Conservation (phyloP, 768 basidiomycete species). For the Sistotremastrum suecicum region DNA sequence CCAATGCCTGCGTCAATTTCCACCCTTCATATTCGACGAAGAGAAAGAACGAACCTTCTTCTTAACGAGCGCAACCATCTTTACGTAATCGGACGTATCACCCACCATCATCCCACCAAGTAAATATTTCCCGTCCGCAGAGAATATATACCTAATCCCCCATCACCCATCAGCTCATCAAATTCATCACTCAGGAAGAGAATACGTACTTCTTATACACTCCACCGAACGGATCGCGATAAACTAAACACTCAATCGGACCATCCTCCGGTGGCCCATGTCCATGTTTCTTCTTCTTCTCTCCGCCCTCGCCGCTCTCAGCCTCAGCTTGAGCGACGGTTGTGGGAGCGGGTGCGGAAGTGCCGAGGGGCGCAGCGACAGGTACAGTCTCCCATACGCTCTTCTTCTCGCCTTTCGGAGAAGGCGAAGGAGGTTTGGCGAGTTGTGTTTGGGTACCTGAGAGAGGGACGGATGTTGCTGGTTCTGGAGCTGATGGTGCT, state of each 20-base stretch:
- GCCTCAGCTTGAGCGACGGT: too few species aligned
- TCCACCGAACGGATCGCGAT: constrained; percentile 56
- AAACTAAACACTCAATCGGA: constrained; percentile 45
- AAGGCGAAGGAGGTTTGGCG: too few species aligned
- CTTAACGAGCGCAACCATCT: constrained; percentile 55
- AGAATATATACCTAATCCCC: constrained; percentile 42
- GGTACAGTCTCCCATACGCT: too few species aligned
- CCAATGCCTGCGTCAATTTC: not conserved
- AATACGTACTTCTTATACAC: constrained; percentile 58
- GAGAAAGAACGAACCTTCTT: constrained; percentile 34
- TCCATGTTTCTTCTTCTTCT: constrained; percentile 13
- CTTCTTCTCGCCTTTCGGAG: too few species aligned
- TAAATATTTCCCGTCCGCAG: constrained; percentile 53
- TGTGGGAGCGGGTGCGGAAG: not conserved
- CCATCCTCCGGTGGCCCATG: constrained; percentile 17
- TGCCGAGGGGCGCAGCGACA: not conserved
- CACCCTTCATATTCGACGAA: not conserved
- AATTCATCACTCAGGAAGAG: too few species aligned
- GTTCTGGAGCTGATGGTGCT: too few species aligned
- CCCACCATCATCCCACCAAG: constrained; percentile 77
- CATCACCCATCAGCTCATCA: too few species aligned
- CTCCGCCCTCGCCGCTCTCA: too few species aligned
- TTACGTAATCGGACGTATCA: constrained; percentile 51
- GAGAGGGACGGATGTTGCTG: too few species aligned
- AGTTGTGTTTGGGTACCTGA: too few species aligned